phyloP scores from a whole-genome alignment of 352 stramenopile species.

The Achlya hypogyna region DNA sequence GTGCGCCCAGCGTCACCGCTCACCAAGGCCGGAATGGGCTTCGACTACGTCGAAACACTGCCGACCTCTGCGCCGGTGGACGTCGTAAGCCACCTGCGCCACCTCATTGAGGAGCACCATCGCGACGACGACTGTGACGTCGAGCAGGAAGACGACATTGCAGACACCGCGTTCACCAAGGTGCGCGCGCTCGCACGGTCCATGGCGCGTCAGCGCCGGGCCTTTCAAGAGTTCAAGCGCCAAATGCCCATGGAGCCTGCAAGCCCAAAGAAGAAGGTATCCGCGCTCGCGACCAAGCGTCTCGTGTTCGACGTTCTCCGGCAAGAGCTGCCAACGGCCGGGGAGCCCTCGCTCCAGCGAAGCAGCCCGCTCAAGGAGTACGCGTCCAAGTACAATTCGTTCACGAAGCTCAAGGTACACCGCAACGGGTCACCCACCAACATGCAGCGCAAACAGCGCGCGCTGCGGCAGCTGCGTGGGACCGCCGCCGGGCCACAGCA shows the following conservation, averaged over 20 bases:
- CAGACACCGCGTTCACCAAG: slow-evolving; percentile 42
- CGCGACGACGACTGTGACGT: slow-evolving; percentile 34
- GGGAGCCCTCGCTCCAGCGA: not conserved
- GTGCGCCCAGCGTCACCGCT: slow-evolving; percentile 8
- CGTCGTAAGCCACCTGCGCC: not conserved
- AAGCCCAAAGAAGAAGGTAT: not conserved
- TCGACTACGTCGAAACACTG: slow-evolving; percentile 35
- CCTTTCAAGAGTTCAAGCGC: slow-evolving; percentile 15
- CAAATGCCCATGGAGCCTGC: slow-evolving; percentile 13
- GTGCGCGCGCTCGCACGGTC: slow-evolving; percentile 42
- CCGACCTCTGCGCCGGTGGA: not conserved
- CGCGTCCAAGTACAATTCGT: slow-evolving; percentile 34
- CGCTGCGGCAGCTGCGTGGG: slow-evolving; percentile 25
- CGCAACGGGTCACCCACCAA: slow-evolving; percentile 26
- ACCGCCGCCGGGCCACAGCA: not conserved
- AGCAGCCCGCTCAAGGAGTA: slow-evolving; percentile 19
- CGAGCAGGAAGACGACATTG: slow-evolving; percentile 30
- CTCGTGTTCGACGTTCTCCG: slow-evolving; percentile 22
- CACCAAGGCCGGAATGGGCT: slow-evolving; percentile 10
- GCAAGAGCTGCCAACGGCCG: slow-evolving; percentile 17
- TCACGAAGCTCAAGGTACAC: slow-evolving; percentile 36
- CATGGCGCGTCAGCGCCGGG: slow-evolving; percentile 23
- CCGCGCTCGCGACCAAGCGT: slow-evolving; percentile 1
- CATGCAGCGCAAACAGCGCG: slow-evolving; percentile 31
- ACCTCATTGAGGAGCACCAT: not conserved